A percentile compares a stretch with the other conserved stretches of the same genome.
Conservation (phyloP, 2,329 filamentous ascomycete species). For the Aspergillus tamarii region DNA sequence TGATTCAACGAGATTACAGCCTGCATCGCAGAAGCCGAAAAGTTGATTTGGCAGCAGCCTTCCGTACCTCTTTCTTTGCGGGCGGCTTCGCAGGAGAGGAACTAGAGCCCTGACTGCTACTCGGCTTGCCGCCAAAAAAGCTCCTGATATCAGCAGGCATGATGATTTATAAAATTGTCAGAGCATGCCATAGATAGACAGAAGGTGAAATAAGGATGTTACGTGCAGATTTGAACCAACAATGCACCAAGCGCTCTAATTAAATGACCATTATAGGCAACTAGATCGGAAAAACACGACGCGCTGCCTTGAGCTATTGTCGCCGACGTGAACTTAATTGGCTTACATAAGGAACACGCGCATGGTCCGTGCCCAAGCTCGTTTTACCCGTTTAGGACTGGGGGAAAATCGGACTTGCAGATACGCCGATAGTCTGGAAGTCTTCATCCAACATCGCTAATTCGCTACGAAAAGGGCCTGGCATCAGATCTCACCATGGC, state of each 20-base stretch:
- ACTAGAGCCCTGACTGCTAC: conserved; percentile 52
- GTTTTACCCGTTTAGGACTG: conserved; percentile 26
- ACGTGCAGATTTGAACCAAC: neutral
- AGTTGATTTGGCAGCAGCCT: conserved; percentile 4
- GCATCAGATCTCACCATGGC: conserved; percentile 34
- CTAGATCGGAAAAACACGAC: conserved; percentile 32
- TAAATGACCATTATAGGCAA: neutral
- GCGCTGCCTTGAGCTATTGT: conserved; percentile 20
- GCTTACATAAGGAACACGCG: conserved; percentile 29
- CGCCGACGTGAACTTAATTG: conserved; percentile 27
- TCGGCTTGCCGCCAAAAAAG: conserved; percentile 82
- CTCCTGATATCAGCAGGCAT: conserved; percentile 88
- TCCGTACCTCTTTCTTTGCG: conserved; percentile 46
- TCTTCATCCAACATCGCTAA: conserved; percentile 16
- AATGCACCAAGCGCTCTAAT: neutral
- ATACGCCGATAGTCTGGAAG: conserved; percentile 27
- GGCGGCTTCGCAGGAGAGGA: conserved; percentile 51
- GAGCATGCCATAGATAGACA: conserved; percentile 6
- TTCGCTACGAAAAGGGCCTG: conserved; percentile 8
- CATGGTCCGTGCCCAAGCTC: conserved; percentile 30
- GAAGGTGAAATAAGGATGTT: neutral
- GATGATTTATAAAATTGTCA: conserved; percentile 13
- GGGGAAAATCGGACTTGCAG: conserved; percentile 23
- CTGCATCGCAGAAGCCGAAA: neutral
- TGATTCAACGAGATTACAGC: neutral